Evolutionary conservation across 2,329 filamentous ascomycete species (phyloP), one percentile per base, ranked within the genome.

Genomic region (Aspergillus sp.): DNA sequence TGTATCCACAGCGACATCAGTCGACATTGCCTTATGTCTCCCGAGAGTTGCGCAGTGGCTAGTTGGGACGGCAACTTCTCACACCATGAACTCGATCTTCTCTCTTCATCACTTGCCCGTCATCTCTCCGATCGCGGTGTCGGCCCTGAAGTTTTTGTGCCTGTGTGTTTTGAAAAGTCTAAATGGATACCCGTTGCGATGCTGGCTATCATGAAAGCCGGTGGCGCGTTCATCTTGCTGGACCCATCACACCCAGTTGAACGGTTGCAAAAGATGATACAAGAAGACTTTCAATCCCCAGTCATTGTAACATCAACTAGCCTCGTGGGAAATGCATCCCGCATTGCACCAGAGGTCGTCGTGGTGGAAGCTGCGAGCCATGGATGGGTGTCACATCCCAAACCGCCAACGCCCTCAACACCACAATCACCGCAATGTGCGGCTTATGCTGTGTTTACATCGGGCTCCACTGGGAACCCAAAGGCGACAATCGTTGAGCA

Each of bases 401-500:
- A 13, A 11, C 4, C 10, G 7, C 33, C 33, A 13, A 9, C n/a
- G 7, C 19, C 33, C 33, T 13, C 19, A 12, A 34, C 43, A 46
- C 3, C 46, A 40, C 6, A 11, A 19, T 8, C 39, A 43, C 6
- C 37, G 39, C 31, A 46, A 52, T 30, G 42, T 78, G 89, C 47
- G 11, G 78, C 79, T 0, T 82, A 78, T 53, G 68, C 80, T 4
- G 69, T 84, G 7, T 77, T 82, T 49, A 74, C 72, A 2, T 72
- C 49, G 1, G 49, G 49, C 7, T 47, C 42, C n/a, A 49, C 49
- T 4, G 44, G 49, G 7, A 45, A 40, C 1, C 72, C 75, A 0
- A 76, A 77, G 44, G 79, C 78, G 2, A 72, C 79, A 12, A 74
- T 79, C 29, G 77, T 81, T 44, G 75, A 73, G 4, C 81, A 84